phyloP scores from a whole-genome alignment of 805 yeast genomes.

The Candida parachauliodes region DNA sequence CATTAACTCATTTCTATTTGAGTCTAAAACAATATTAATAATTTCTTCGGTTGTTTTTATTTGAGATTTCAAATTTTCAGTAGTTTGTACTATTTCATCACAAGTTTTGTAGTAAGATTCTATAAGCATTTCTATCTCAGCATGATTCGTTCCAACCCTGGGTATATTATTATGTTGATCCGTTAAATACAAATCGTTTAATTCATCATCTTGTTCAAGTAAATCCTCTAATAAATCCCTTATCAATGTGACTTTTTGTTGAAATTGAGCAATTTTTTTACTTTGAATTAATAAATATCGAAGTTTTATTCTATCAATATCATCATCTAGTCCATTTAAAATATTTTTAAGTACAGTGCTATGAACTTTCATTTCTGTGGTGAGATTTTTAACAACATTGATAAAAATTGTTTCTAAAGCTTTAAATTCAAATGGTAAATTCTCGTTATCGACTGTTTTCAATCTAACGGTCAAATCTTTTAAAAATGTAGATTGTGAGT shows the following conservation, averaged over 20 bases:
- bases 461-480: constrained; percentile 40
- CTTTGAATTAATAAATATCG: constrained; percentile 78
- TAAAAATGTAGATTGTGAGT: constrained; percentile 41
- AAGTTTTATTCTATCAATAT: constrained; percentile 75
- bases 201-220: constrained; percentile 81
- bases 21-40: constrained; percentile 86
- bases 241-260: constrained; percentile 77
- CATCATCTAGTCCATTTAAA: constrained; percentile 71
- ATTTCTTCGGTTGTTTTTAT: constrained; percentile 93
- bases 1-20: constrained; percentile 93
- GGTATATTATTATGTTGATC: constrained; percentile 47
- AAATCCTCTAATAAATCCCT: constrained; percentile 82
- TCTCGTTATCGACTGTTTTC: constrained; percentile 24
- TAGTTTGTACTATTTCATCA: constrained; percentile 92
- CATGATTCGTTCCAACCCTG: constrained; percentile 61
- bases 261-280: constrained; percentile 78
- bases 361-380: constrained; percentile 84
- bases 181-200: constrained; percentile 76
- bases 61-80: constrained; percentile 72
- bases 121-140: constrained; percentile 83
- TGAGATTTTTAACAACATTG: constrained; percentile 71
- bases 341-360: constrained; percentile 71
- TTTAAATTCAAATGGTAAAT: constrained; percentile 80
- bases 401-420: constrained; percentile 87
- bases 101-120: constrained; percentile 89